Percentiles rank a stretch among this genome's conserved stretches.
Evolutionary conservation across 805 yeast species (phyloP).

Genomic region (Saccharomycopsis sp.): DNA sequence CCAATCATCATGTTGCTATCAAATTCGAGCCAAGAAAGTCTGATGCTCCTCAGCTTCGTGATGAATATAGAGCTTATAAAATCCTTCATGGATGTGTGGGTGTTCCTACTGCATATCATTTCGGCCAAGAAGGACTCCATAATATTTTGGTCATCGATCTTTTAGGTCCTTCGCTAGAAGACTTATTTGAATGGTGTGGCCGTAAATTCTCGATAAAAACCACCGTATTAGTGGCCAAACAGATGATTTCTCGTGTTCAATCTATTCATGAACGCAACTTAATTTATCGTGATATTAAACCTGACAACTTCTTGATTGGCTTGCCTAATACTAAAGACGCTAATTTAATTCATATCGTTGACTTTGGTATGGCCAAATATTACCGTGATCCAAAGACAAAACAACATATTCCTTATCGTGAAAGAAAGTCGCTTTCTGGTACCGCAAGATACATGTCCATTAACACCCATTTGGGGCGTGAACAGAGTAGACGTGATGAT

Average conservation of each 20-base stretch:
- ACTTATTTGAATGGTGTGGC: constrained; percentile 84
- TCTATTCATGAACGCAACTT: constrained; percentile 71
- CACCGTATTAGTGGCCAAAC: constrained; percentile 67
- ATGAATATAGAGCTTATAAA: constrained; percentile 73
- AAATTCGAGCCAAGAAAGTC: constrained; percentile 76
- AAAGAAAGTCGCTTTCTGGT: constrained; percentile 72
- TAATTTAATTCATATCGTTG: constrained; percentile 66
- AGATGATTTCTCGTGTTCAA: constrained; percentile 68
- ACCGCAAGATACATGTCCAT: constrained; percentile 86
- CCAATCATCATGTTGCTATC: constrained; percentile 58
- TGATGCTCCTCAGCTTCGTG: constrained; percentile 79
- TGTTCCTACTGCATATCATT: constrained; percentile 77
- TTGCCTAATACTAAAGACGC: constrained; percentile 52
- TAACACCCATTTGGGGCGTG: constrained; percentile 81
- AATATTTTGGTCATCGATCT: constrained; percentile 71
- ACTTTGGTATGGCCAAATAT: constrained; percentile 85
- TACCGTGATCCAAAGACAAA: constrained; percentile 74
- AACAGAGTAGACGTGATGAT: constrained; percentile 78
- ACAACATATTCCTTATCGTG: constrained; percentile 78
- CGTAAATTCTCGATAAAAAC: constrained; percentile 66
- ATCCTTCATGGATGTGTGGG: constrained; percentile 63
- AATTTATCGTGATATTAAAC: constrained; percentile 77
- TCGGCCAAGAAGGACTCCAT: constrained; percentile 81
- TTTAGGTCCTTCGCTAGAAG: constrained; percentile 76
- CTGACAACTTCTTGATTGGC: constrained; percentile 75